Conservation (phyloP, 441 rosid species). For the Lepidium campestre region DNA sequence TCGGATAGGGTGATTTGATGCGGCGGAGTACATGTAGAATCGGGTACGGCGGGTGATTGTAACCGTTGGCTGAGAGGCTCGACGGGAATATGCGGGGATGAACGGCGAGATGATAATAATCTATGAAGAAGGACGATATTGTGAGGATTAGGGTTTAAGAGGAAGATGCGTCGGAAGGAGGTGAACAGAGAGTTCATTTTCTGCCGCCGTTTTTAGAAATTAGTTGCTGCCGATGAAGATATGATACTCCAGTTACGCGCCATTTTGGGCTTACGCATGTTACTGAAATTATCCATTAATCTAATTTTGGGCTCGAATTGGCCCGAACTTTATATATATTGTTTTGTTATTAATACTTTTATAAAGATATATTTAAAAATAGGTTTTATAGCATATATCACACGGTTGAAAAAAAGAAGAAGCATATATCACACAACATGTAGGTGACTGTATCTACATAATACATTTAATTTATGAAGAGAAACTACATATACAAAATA, state of each 20-base stretch:
- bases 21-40: conserved; percentile 7
- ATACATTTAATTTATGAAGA: no score
- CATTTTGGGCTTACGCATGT: conserved; percentile 5
- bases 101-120: conserved; percentile 32
- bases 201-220: conserved; percentile 2
- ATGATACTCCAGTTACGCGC: neutral
- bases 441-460: no score
- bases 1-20: conserved; percentile 20
- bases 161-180: conserved; percentile 19
- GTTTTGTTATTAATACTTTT: no score
- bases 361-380: no score
- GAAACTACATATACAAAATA: no score
- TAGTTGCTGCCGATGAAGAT: conserved; percentile 1
- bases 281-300: no score
- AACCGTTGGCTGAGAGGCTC: conserved; percentile 36
- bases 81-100: conserved; percentile 27
- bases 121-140: conserved; percentile 6
- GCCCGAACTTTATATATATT: no score
- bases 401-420: no score
- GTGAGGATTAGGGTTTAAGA: conserved; percentile 3
- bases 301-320: no score
- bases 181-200: conserved; percentile 28
- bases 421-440: no score
- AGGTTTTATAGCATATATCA: no score
- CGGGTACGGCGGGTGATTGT: conserved; percentile 11